Conservation (phyloP, 495 filamentous ascomycete species). For the Tuber indicum region DNA sequence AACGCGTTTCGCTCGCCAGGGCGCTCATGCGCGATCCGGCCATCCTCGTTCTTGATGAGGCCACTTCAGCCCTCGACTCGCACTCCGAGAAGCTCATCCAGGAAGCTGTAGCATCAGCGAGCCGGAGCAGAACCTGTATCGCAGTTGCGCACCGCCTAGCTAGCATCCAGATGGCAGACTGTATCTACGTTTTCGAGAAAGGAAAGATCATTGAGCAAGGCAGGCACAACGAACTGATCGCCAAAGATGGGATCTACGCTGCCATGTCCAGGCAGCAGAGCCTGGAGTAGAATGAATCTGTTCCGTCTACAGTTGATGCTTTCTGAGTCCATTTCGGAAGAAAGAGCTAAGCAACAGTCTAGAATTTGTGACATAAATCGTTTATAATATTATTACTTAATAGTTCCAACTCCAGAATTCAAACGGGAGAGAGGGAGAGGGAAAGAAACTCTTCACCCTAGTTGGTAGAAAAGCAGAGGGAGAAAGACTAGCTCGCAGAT, state of each 20-base stretch:
- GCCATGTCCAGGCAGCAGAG: slow-evolving; percentile 30
- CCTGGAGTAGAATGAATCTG: not conserved
- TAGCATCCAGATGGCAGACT: slow-evolving; percentile 35
- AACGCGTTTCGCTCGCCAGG: slow-evolving; percentile 58
- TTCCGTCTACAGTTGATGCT: not conserved
- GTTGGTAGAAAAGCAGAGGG: not conserved
- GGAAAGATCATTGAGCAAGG: slow-evolving; percentile 31
- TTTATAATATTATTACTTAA: not conserved
- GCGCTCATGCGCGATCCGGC: slow-evolving; percentile 61
- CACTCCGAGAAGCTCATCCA: slow-evolving; percentile 38
- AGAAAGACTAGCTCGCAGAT: not conserved
- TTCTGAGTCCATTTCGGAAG: not conserved
- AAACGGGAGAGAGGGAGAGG: not conserved
- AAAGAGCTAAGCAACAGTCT: not conserved
- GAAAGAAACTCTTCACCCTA: not conserved
- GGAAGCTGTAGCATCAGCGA: slow-evolving; percentile 31
- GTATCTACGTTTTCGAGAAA: slow-evolving; percentile 37
- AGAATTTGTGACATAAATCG: not conserved
- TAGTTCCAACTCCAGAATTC: not conserved
- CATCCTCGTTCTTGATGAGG: slow-evolving; percentile 72
- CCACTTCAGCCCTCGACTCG: slow-evolving; percentile 55
- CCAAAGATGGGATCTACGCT: slow-evolving; percentile 27
- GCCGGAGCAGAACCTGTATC: slow-evolving; percentile 35
- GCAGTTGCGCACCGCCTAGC: slow-evolving; percentile 35
- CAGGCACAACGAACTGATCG: slow-evolving; percentile 31